Base-by-base conservation (phyloP, 495 filamentous ascomycete species). In the Rhypophila decipiens region DNA sequence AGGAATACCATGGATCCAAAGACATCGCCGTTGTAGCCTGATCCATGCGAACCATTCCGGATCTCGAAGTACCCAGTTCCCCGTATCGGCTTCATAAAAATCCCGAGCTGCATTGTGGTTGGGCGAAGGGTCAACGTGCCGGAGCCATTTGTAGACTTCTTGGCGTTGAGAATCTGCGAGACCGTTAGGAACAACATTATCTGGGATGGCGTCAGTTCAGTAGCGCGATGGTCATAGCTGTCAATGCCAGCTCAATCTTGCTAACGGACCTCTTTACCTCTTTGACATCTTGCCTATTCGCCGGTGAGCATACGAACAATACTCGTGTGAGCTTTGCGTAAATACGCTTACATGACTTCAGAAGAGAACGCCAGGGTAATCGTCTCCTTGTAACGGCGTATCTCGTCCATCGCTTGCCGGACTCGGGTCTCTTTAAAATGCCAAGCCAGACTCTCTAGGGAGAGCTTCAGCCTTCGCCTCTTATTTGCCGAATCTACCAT, bases 1-100 rank as follows among this genome's bases (percentile, higher is more conserved):
- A 17, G 68, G 68, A 20, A 71, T 68, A 11, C 65, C 67, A 33
- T 58, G 53, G 9, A 70, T 56, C 65, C 64, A 69, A 8, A 69
- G 22, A 39, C 53, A 60, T 1, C 57, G 55, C 12, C n/a, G 1
- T 18, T 42, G 46, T 0, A 12, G 29, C 18, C 44, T 37, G 27
- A 62, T 39, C 61, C 61, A 65, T 24, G 23, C 19, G 3, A 40
- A n/a, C 57, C 59, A 60, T 39, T 60, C 51, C 2, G 40, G 24
- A 17, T 39, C 36, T 5, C 47, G 48, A 10, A 53, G 24, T 18
- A 65, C 53, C 62, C 59, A 65, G n/a, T 57, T 40, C 4, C 57
- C 57, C 0, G 59, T 65, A 2, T 39, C 50, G 19, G 24, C 22
- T n/a, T 63, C 59, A 48, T 63, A 63, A 7, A 49, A 42, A 0